These are phyloP conservation scores for Colletotrichum sp. DNA, from an alignment of 2,329 filamentous ascomycete genomes.

Conservation along the genomic window DNA sequence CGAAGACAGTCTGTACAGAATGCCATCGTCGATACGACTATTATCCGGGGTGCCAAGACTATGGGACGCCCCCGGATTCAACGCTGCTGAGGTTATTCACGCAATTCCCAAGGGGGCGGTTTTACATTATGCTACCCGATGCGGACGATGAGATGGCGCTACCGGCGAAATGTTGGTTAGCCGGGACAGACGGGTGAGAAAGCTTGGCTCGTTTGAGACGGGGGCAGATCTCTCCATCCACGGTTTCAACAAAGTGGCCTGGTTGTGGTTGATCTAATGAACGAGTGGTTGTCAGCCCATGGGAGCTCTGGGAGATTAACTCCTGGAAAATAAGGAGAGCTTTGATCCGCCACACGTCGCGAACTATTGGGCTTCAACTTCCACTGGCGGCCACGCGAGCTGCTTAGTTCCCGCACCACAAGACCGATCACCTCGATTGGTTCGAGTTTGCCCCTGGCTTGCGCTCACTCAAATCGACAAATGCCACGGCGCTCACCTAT, in stretches of 20 bases:
- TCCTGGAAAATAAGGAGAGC: background rate
- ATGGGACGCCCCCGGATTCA: background rate
- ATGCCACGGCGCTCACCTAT: background rate
- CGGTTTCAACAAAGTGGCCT: background rate
- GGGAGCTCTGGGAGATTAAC: background rate
- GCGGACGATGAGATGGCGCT: background rate
- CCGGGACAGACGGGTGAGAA: background rate
- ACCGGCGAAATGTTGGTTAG: background rate
- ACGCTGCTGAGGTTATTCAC: background rate
- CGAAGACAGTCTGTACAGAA: background rate
- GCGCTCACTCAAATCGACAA: too few species aligned
- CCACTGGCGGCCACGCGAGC: background rate
- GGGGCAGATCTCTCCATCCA: background rate
- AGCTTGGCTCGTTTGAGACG: background rate
- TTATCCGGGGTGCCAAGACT: background rate
- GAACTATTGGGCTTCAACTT: background rate
- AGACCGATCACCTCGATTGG: background rate
- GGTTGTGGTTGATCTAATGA: background rate
- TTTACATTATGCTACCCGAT: background rate
- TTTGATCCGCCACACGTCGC: background rate
- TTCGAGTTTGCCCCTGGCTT: too few species aligned
- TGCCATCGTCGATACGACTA: background rate
- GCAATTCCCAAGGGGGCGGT: background rate
- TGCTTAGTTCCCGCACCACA: background rate
- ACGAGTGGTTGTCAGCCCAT: background rate